Evolutionary conservation across 2,329 filamentous ascomycete species (phyloP).

Genomic region (Atkinsonella hypoxylon): DNA sequence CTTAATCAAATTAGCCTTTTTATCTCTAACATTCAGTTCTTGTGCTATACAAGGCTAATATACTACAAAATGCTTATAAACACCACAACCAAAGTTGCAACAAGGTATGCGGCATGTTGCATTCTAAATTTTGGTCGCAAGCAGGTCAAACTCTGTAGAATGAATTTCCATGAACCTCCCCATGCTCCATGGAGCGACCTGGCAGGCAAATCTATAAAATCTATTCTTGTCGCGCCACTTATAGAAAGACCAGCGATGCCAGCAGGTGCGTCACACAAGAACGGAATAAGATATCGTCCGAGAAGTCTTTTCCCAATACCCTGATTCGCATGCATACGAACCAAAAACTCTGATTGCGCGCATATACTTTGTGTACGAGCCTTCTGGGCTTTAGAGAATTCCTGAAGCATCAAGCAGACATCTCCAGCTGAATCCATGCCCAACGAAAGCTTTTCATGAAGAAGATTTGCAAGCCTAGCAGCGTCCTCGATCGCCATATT

Average conservation of each 20-base stretch:
- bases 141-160: background rate
- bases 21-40: background rate
- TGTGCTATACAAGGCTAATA: background rate
- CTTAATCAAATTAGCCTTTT: background rate
- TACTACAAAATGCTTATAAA: background rate
- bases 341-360: constrained; percentile 8
- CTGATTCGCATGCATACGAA: constrained; percentile 9
- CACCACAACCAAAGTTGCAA: background rate
- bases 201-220: background rate
- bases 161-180: constrained; percentile 1
- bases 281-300: constrained; percentile 7
- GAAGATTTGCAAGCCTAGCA: constrained; percentile 8
- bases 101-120: background rate
- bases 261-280: constrained; percentile 8
- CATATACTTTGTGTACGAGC: constrained; percentile 4
- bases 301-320: constrained; percentile 4
- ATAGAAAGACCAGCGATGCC: constrained; percentile 5
- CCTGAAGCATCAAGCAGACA: background rate
- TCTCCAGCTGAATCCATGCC: background rate
- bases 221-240: background rate
- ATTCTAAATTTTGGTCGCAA: background rate
- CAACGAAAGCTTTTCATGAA: background rate
- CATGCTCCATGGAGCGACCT: constrained; percentile 2
- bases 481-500: constrained; percentile 12
- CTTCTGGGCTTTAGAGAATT: background rate